Percentiles rank a stretch among this genome's conserved stretches.
Evolutionary conservation across 108 stramenopile species (phyloP).

Genomic region (Cylindrotheca closterium): DNA sequence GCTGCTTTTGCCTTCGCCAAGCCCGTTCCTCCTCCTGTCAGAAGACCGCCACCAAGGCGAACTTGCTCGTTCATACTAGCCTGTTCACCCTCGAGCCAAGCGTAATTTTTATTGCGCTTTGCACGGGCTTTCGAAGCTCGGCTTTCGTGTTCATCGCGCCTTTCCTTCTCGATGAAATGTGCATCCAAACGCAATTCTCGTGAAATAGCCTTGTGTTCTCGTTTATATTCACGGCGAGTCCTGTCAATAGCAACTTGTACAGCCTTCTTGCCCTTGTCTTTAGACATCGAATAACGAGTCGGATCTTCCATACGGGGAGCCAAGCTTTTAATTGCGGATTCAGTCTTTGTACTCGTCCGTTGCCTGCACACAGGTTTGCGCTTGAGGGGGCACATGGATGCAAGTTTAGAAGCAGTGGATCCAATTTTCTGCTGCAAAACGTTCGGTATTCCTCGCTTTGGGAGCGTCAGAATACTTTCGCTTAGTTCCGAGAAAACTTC

Average conservation of each 20-base stretch:
- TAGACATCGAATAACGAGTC: slow-evolving; percentile 78
- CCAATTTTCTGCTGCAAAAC: slow-evolving; percentile 39
- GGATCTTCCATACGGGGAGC: slow-evolving; percentile 92
- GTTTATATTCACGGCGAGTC: slow-evolving; percentile 90
- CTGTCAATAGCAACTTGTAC: slow-evolving; percentile 82
- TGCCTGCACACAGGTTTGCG: slow-evolving; percentile 61
- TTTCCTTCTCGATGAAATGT: slow-evolving; percentile 79
- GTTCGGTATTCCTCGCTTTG: slow-evolving; percentile 52
- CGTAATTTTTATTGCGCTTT: slow-evolving; percentile 84
- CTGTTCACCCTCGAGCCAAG: slow-evolving; percentile 90
- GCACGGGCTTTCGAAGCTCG: slow-evolving; percentile 60
- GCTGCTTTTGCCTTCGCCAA: slow-evolving; percentile 71
- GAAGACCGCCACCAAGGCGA: slow-evolving; percentile 72
- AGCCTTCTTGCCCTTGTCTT: slow-evolving; percentile 89
- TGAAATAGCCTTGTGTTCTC: slow-evolving; percentile 93
- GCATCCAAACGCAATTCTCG: slow-evolving; percentile 88
- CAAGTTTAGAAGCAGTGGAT: slow-evolving; percentile 35
- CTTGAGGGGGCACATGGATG: slow-evolving; percentile 25
- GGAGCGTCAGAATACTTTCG: slow-evolving; percentile 47
- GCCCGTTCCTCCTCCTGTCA: slow-evolving; percentile 85
- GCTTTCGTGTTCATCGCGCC: slow-evolving; percentile 66
- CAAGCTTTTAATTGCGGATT: slow-evolving; percentile 60
- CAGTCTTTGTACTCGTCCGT: slow-evolving; percentile 20
- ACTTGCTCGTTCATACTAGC: slow-evolving; percentile 94
- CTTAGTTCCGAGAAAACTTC: slow-evolving; percentile 64